These are phyloP conservation scores for sunflower (Helianthus annuus) DNA, from an alignment of 129 eudicot genomes.

Conservation along the genomic window DNA sequence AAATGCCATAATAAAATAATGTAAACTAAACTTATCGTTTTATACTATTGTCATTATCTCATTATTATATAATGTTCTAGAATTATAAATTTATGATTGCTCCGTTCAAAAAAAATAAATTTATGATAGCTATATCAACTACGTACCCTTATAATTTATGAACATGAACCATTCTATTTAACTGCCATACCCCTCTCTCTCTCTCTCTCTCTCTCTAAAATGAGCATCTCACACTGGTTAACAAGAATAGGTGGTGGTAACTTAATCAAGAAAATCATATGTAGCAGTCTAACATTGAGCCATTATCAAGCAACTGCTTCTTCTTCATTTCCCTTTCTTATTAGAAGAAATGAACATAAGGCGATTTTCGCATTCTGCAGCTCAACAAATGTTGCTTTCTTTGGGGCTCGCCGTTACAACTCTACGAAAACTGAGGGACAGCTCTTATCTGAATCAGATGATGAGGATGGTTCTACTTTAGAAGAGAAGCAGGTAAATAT, in stretches of 20 bases:
- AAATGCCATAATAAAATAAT: no score
- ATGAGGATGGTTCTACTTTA: background rate
- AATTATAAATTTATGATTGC: no score
- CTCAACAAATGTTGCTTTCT: background rate
- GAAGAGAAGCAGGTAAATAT: background rate
- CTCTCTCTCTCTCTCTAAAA: background rate
- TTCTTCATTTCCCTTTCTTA: background rate
- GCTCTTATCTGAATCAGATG: background rate
- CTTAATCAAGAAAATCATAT: background rate
- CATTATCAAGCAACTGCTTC: conserved; percentile 1
- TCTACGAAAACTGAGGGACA: background rate
- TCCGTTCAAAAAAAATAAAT: no score
- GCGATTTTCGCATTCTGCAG: no score
- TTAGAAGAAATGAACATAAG: background rate
- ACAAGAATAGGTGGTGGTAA: background rate
- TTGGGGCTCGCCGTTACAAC: background rate
- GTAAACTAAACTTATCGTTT: no score
- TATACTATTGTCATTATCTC: no score
- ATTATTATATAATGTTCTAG: no score
- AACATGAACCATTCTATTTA: no score
- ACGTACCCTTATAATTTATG: no score
- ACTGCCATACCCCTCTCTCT: background rate
- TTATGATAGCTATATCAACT: no score
- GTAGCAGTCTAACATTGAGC: background rate
- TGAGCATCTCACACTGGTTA: conserved; percentile 2